Percentiles rank a stretch among this genome's conserved stretches.
Evolutionary conservation across 2,329 filamentous ascomycete species (phyloP).

Genomic region (Sporothrix globosa): DNA sequence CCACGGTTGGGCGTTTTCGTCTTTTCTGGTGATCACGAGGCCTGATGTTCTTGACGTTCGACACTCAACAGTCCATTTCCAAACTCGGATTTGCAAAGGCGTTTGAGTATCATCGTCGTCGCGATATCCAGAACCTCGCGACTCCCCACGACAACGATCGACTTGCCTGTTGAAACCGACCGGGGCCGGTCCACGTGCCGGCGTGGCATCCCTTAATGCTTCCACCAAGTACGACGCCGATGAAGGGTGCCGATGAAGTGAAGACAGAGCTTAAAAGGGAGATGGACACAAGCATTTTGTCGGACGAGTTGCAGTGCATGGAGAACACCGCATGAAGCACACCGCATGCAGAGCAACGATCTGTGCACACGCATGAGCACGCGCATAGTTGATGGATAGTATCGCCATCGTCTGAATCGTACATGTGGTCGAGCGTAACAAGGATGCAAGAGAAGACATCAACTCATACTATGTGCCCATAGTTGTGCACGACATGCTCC

Average conservation of each 20-base stretch:
- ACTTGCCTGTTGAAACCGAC: background rate
- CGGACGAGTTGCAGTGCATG: conserved; percentile 5
- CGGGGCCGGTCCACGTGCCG: conserved; percentile 2
- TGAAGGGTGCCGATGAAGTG: background rate
- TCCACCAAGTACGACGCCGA: background rate
- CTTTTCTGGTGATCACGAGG: background rate
- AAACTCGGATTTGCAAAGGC: background rate
- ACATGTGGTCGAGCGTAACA: background rate
- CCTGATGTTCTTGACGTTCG: background rate
- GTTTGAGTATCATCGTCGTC: conserved; percentile 6
- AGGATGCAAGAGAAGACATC: background rate
- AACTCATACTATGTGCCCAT: background rate
- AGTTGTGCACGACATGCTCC: background rate
- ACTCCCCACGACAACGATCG: conserved; percentile 9
- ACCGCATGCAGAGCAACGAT: background rate
- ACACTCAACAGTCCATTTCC: too few relatives aligned
- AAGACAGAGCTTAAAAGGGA: background rate
- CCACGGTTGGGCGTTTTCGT: background rate
- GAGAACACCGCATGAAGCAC: conserved; percentile 3
- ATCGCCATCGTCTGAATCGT: background rate
- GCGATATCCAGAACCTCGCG: background rate
- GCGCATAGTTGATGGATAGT: background rate
- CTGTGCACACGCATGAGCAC: background rate
- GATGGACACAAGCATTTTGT: conserved; percentile 5
- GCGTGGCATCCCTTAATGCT: conserved; percentile 4